A percentile compares a stretch with the other conserved stretches of the same genome.
Evolutionary conservation across 805 yeast species (phyloP).

Genomic region (Metschnikowia baotianmanensis): DNA sequence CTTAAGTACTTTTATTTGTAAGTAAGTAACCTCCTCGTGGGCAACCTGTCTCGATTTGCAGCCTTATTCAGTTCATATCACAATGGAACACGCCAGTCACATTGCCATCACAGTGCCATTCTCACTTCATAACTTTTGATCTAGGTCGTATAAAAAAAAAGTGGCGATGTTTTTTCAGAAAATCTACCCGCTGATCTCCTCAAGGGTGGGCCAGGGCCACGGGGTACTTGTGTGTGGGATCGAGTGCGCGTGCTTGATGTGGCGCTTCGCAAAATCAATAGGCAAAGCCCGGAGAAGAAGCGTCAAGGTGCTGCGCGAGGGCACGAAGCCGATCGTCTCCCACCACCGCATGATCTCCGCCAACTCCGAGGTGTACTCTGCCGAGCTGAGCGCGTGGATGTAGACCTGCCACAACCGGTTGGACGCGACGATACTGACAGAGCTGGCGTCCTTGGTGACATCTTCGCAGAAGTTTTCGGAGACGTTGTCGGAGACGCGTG

Average conservation of each 20-base stretch:
- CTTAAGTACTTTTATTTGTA: too few relatives aligned
- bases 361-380: constrained; percentile 48
- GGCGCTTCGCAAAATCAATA: constrained; percentile 34
- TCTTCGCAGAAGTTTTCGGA: too few relatives aligned
- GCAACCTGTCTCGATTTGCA: too few relatives aligned
- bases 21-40: too few relatives aligned
- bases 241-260: constrained; percentile 32
- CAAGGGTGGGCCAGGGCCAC: constrained; percentile 22
- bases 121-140: neutral
- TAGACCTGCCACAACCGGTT: constrained; percentile 52
- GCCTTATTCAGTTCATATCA: too few relatives aligned
- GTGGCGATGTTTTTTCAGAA: neutral
- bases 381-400: constrained; percentile 47
- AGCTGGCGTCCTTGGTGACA: neutral
- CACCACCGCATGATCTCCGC: constrained; percentile 52
- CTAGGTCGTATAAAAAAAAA: neutral
- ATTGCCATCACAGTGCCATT: neutral
- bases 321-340: constrained; percentile 46
- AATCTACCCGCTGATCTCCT: constrained; percentile 6
- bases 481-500: neutral
- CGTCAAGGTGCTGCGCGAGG: constrained; percentile 39
- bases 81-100: too few relatives aligned
- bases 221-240: constrained; percentile 6
- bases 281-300: constrained; percentile 40
- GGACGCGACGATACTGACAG: constrained; percentile 19